Conservation (phyloP, 345 rosid genomes). For the Euphorbia pulcherrima region DNA sequence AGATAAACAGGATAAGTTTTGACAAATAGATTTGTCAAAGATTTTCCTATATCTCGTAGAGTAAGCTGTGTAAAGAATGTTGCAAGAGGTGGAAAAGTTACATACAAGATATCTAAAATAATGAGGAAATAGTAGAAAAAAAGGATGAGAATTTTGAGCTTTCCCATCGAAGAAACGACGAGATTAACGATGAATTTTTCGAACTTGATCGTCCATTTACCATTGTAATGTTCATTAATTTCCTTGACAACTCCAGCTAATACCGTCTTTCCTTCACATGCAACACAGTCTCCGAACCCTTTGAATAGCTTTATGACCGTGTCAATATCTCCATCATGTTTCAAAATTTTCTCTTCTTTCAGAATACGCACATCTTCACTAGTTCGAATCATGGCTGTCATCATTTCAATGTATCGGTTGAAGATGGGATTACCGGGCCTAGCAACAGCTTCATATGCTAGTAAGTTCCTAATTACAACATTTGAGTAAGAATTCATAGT, state of each 20-base stretch:
- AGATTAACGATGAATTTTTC: too few relatives aligned
- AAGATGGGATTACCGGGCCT: not conserved
- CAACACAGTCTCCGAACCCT: not conserved
- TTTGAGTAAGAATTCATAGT: not conserved
- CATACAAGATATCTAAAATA: too few relatives aligned
- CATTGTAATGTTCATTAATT: too few relatives aligned
- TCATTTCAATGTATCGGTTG: not conserved
- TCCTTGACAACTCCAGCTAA: not conserved
- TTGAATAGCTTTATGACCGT: constrained; percentile 1
- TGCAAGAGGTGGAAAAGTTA: too few relatives aligned
- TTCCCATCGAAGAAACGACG: too few relatives aligned
- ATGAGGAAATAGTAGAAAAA: too few relatives aligned
- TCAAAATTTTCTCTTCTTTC: not conserved
- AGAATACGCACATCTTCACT: not conserved
- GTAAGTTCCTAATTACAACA: not conserved
- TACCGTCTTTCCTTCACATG: not conserved
- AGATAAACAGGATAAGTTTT: too few relatives aligned
- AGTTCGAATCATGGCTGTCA: constrained; percentile 1
- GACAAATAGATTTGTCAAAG: too few relatives aligned
- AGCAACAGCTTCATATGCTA: not conserved
- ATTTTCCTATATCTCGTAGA: too few relatives aligned
- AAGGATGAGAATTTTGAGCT: too few relatives aligned
- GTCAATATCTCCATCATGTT: not conserved
- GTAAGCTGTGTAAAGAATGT: too few relatives aligned
- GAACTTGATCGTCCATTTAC: too few relatives aligned